Evolutionary conservation across 345 rosid genomes (phyloP).

Genomic region (Citrus australasica): DNA sequence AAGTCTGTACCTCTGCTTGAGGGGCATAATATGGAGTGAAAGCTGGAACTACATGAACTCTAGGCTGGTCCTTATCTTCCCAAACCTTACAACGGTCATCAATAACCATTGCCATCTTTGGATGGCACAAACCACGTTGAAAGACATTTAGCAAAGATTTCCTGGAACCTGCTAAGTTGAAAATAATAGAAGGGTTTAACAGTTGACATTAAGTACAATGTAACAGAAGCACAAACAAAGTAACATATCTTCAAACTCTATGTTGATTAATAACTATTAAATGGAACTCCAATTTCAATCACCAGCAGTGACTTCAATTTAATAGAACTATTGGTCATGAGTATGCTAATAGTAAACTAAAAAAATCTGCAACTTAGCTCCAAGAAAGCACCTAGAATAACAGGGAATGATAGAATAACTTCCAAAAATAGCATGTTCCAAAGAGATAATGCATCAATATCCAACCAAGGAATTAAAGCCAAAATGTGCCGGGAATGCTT

Average conservation of each 20-base stretch:
- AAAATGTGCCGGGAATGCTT: conserved; percentile 20
- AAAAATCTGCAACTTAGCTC: background rate
- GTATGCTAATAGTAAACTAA: conserved; percentile 7
- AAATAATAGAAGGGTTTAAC: conserved; percentile 14
- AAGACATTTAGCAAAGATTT: conserved; percentile 87
- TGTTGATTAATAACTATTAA: background rate
- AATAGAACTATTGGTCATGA: background rate
- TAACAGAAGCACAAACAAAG: background rate
- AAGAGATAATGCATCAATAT: background rate
- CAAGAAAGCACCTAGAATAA: background rate
- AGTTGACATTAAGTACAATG: background rate
- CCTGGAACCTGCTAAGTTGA: conserved; percentile 53
- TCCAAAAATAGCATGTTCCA: background rate
- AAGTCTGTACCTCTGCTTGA: conserved; percentile 78
- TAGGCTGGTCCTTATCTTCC: conserved; percentile 98
- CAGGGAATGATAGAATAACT: conserved; percentile 13
- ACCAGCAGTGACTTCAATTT: background rate
- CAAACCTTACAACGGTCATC: conserved; percentile 96
- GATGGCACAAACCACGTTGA: conserved; percentile 85
- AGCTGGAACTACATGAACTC: conserved; percentile 94
- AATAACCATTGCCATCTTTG: conserved; percentile 98
- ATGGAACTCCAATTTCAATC: background rate
- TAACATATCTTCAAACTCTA: background rate
- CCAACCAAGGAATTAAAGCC: background rate
- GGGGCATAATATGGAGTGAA: conserved; percentile 97